phyloP scores from a whole-genome alignment of 768 basidiomycete genomes.

The Goffeauzyma gilvescens region DNA sequence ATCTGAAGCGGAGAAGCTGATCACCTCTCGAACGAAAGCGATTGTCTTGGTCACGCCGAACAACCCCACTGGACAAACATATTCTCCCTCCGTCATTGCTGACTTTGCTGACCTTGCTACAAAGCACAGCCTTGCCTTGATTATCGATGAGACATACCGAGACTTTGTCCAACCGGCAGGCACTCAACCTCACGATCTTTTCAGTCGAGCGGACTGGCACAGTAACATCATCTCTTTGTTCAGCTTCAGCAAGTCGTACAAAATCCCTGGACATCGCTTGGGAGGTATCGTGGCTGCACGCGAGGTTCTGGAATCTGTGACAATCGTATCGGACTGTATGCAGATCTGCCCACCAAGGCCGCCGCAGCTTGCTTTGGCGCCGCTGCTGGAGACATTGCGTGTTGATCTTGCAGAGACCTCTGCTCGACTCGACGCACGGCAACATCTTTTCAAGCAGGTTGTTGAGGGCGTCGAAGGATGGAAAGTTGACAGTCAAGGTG shows the following conservation, averaged over 20 bases:
- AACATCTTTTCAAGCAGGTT: constrained; percentile 39
- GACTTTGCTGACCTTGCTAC: constrained; percentile 46
- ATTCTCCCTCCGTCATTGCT: constrained; percentile 41
- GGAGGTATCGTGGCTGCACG: constrained; percentile 52
- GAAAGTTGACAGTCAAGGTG: constrained; percentile 48
- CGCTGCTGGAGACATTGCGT: constrained; percentile 41
- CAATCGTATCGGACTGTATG: constrained; percentile 53
- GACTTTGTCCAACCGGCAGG: constrained; percentile 46
- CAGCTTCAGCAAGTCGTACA: constrained; percentile 65
- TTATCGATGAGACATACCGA: constrained; percentile 77
- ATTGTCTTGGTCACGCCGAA: constrained; percentile 44
- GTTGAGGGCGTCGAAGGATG: constrained; percentile 40
- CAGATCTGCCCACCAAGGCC: constrained; percentile 63
- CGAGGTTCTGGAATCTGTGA: constrained; percentile 38
- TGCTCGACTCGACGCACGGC: constrained; percentile 39
- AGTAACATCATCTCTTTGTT: constrained; percentile 48
- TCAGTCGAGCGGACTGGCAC: constrained; percentile 40
- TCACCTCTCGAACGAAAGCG: constrained; percentile 45
- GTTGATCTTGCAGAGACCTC: constrained; percentile 41
- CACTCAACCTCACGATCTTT: constrained; percentile 33
- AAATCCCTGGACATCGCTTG: constrained; percentile 62
- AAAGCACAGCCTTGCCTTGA: constrained; percentile 42
- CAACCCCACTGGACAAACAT: constrained; percentile 47
- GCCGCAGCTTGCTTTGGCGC: constrained; percentile 46
- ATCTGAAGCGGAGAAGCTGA: constrained; percentile 37